phyloP scores from a whole-genome alignment of 345 rosid genomes.

The Populus nigra region DNA sequence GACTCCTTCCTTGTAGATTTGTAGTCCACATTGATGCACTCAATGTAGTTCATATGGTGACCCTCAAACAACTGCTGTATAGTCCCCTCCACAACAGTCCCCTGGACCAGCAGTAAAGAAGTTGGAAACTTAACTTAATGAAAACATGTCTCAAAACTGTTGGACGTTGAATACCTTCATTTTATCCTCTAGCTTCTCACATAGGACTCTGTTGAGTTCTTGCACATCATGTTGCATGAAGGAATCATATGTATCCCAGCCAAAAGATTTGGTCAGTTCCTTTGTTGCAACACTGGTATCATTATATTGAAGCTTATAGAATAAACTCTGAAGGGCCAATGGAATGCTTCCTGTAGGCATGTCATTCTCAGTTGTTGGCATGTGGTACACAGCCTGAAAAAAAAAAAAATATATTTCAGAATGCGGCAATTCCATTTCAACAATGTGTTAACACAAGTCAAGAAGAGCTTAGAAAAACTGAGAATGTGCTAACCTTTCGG shows the following conservation, averaged over 20 bases:
- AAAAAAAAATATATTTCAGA: not conserved
- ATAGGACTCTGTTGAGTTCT: conserved; percentile 87
- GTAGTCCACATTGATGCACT: conserved; percentile 91
- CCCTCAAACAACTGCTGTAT: conserved; percentile 96
- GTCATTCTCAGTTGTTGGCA: conserved; percentile 96
- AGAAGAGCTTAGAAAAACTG: not conserved
- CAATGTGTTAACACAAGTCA: conserved; percentile 7
- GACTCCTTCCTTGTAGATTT: conserved; percentile 95
- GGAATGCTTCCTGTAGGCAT: conserved; percentile 93
- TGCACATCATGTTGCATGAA: conserved; percentile 99
- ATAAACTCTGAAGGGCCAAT: conserved; percentile 93
- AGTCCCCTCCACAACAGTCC: conserved; percentile 97
- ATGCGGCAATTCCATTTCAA: not conserved
- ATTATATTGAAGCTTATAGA: conserved; percentile 91
- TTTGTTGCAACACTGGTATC: conserved; percentile 95
- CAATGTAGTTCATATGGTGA: conserved; percentile 92
- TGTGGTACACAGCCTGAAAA: conserved; percentile 94
- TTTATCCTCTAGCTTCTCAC: conserved; percentile 96
- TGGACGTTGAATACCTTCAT: conserved; percentile 62
- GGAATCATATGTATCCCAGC: conserved; percentile 96
- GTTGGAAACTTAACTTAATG: conserved; percentile 3
- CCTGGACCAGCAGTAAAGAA: conserved; percentile 38
- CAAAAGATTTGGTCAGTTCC: conserved; percentile 93
- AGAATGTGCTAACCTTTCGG: conserved; percentile 61
- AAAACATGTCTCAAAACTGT: not conserved